Evolutionary conservation across 257 asterid species (phyloP).

Genomic region (Leptodermis oblonga): DNA sequence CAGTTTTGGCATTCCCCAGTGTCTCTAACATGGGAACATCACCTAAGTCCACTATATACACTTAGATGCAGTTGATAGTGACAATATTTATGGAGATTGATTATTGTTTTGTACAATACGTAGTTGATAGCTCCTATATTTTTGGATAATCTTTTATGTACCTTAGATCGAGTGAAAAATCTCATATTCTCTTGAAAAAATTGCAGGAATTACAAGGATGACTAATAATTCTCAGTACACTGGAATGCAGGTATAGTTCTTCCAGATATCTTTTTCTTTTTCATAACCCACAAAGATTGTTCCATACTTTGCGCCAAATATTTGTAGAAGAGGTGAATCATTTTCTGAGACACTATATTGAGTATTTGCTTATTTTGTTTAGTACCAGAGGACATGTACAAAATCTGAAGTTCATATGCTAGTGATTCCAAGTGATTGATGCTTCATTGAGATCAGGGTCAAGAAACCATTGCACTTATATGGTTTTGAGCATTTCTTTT

Average conservation of each 20-base stretch:
- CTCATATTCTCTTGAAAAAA: neutral
- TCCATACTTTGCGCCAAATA: neutral
- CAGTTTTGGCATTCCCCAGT: neutral
- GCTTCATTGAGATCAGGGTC: neutral
- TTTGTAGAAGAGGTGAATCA: neutral
- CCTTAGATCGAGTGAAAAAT: neutral
- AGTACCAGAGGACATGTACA: neutral
- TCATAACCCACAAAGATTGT: neutral
- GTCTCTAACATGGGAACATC: neutral
- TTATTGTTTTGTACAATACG: neutral
- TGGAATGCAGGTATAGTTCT: conserved; percentile 37
- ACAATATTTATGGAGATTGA: neutral
- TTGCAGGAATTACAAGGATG: conserved; percentile 28
- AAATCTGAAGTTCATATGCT: neutral
- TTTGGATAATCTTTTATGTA: neutral
- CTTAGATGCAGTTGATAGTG: neutral
- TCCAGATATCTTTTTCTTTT: neutral
- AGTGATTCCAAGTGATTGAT: conserved; percentile 1
- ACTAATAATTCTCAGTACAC: conserved; percentile 34
- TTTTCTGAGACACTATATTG: neutral
- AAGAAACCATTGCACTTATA: neutral
- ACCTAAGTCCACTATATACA: neutral
- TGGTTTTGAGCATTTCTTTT: too few relatives aligned
- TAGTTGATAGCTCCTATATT: neutral
- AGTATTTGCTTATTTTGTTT: neutral